Evolutionary conservation across 1,284 basidiomycete species (phyloP), one percentile per base, ranked within the genome.

Genomic region (Ganoderma sinense): DNA sequence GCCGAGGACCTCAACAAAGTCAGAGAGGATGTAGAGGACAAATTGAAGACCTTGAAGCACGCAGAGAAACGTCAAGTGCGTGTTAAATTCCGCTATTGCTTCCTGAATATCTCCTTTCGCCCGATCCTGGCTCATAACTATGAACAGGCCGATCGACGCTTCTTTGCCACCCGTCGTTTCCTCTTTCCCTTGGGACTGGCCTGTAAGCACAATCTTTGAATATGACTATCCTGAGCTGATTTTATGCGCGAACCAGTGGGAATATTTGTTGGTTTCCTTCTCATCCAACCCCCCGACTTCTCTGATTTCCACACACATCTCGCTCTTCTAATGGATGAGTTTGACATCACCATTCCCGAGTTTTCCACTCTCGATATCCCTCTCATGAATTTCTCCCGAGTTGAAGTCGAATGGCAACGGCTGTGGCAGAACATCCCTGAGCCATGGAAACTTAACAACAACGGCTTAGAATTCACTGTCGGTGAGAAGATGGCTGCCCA

Each of bases 391-490:
- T 83, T 92, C 67, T 86, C 90, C 11, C 84, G 86, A 6, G 83
- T 93, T 10, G 91, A 93, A 79, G 72, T 80, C 20, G 92, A 94
- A 79, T 94, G 92, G 91, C 84, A 82, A 56, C 84, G 87, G 64
- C 77, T 94, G n/a, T 84, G 87, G 66, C 86, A 83, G 76, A 89
- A 84, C 72, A 89, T 91, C 13, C 91, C 94, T 3, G 93, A 91
- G 77, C 84, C 89, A 2, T 94, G 88, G 94, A 94, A 93, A 81
- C 86, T 97, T 72, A 93, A 92, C 75, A 91, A 88, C 29, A 93
- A 94, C 70, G 92, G 93, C 2, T 85, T 95, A 65, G 95, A 96
- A 79, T 97, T 97, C 75, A 87, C 90, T 71, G 93, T 94, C 2
- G 96, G 96, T 26, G 91, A 95, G 71, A 84, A 84, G 53, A 88